These are phyloP conservation scores for Candida anglica DNA, from an alignment of 805 yeast species.

Conservation along the genomic window DNA sequence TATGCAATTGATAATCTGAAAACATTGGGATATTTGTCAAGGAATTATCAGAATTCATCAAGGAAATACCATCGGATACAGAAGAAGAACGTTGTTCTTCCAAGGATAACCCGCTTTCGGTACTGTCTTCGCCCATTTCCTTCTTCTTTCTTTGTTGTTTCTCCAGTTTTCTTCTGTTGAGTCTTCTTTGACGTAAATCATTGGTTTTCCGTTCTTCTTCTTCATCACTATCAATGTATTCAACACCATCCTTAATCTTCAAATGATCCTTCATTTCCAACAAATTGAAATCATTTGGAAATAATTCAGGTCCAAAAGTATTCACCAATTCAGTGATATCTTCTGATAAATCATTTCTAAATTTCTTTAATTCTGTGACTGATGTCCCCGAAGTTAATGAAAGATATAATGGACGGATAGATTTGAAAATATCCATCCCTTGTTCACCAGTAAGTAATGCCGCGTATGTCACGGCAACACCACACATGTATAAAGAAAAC, in stretches of 20 bases:
- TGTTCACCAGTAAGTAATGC: conserved; percentile 90
- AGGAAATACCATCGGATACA: conserved; percentile 56
- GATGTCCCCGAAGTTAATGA: conserved; percentile 58
- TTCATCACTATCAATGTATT: conserved; percentile 40
- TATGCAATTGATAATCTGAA: conserved; percentile 43
- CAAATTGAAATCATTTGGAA: conserved; percentile 73
- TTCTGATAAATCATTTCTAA: conserved; percentile 58
- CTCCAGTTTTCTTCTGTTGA: conserved; percentile 20
- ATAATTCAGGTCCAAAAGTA: conserved; percentile 76
- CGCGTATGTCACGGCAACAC: conserved; percentile 78
- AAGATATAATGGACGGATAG: conserved; percentile 74
- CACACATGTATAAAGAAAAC: conserved; percentile 50
- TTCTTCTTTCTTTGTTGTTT: conserved; percentile 8
- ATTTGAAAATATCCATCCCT: conserved; percentile 84
- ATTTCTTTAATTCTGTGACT: conserved; percentile 53
- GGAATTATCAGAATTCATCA: conserved; percentile 59
- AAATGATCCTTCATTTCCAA: conserved; percentile 41
- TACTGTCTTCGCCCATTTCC: background rate
- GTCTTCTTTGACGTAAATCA: conserved; percentile 42
- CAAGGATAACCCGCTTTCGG: conserved; percentile 7
- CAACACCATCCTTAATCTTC: conserved; percentile 22
- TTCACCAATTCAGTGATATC: conserved; percentile 80
- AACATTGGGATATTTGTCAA: conserved; percentile 64
- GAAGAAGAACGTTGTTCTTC: conserved; percentile 30
- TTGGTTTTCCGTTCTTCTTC: conserved; percentile 49